phyloP scores from a whole-genome alignment of 2,329 filamentous ascomycete genomes.

The Biscogniauxia sp. region DNA sequence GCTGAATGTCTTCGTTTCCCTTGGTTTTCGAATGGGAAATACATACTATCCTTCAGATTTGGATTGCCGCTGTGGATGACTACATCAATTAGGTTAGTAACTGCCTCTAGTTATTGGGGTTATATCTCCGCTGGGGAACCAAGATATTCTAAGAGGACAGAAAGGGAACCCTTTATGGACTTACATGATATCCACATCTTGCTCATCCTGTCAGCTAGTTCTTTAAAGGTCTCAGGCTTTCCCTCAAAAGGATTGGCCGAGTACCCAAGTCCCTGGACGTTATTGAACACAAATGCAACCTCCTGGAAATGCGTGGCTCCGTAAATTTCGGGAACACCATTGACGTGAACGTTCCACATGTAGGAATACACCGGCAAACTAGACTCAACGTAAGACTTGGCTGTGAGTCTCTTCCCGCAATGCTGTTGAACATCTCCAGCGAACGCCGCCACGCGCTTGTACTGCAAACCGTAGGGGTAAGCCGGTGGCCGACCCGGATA shows the following conservation, averaged over 20 bases:
- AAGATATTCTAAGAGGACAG: too few relatives aligned
- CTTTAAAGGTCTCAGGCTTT: constrained; percentile 39
- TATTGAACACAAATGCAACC: constrained; percentile 54
- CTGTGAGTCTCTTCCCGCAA: constrained; percentile 51
- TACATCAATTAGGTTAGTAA: not conserved
- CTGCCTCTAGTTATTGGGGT: too few relatives aligned
- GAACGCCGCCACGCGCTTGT: constrained; percentile 29
- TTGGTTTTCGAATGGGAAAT: not conserved
- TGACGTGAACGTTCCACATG: constrained; percentile 42
- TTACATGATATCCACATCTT: constrained; percentile 41
- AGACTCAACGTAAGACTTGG: constrained; percentile 48
- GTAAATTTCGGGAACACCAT: constrained; percentile 22
- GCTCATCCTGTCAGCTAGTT: constrained; percentile 47
- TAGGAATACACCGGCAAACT: constrained; percentile 54
- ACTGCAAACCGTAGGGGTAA: constrained; percentile 9
- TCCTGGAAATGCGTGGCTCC: constrained; percentile 45
- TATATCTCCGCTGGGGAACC: too few relatives aligned
- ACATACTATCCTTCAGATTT: constrained; percentile 25
- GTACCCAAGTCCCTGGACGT: constrained; percentile 47
- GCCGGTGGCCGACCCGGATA: constrained; percentile 2
- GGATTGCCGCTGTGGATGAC: constrained; percentile 46
- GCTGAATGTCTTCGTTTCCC: not conserved
- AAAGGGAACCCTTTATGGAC: too few relatives aligned
- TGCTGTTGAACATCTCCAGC: constrained; percentile 56
- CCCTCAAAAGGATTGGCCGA: constrained; percentile 37